These are phyloP conservation scores for Fusarium ramigenum DNA, from an alignment of 2,329 filamentous ascomycete species.

Conservation along the genomic window DNA sequence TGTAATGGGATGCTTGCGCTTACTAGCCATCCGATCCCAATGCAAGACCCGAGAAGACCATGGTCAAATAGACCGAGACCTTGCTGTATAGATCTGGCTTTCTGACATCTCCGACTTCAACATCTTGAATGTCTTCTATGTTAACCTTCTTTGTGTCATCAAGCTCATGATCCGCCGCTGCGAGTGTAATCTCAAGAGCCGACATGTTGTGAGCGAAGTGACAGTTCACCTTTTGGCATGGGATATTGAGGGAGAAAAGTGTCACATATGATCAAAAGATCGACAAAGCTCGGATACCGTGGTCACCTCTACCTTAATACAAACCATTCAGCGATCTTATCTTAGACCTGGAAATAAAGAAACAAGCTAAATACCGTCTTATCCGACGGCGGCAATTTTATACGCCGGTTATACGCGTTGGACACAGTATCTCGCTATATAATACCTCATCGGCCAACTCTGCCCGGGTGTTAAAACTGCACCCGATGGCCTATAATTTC, in stretches of 20 bases:
- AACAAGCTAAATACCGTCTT: not conserved
- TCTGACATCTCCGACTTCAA: not conserved
- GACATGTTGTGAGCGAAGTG: not conserved
- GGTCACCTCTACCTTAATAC: not conserved
- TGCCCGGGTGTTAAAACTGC: not conserved
- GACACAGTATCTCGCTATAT: not conserved
- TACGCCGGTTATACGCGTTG: not conserved
- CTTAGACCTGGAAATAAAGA: not conserved
- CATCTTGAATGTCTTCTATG: not conserved
- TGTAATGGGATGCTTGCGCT: not conserved
- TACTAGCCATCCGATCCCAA: conserved; percentile 14
- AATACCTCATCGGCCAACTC: not conserved
- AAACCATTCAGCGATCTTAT: not conserved
- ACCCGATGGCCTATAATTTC: not conserved
- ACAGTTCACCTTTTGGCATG: not conserved
- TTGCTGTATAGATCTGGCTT: not conserved
- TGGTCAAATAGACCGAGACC: not conserved
- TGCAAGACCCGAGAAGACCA: conserved; percentile 1
- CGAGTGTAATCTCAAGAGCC: not conserved
- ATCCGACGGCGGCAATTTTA: not conserved
- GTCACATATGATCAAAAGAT: not conserved
- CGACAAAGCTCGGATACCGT: not conserved
- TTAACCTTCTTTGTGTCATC: not conserved
- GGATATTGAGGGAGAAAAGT: too few species aligned
- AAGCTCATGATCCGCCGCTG: not conserved